Percentiles rank a stretch among this genome's conserved stretches.
Evolutionary conservation across 75 land plant genomes (phyloP).

Genomic region (Pinus taeda): DNA sequence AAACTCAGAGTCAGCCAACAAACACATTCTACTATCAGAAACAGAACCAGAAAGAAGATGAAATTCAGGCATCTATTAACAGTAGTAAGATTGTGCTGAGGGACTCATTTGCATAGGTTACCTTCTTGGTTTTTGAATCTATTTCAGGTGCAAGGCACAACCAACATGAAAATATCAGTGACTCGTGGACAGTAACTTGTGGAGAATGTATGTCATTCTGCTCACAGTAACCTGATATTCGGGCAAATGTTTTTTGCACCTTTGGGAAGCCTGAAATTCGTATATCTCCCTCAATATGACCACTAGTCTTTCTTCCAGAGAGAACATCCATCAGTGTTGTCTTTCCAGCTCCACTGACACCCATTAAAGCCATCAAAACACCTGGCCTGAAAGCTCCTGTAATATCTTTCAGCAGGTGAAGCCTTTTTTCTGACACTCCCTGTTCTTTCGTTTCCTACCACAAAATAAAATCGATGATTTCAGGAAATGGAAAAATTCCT

Average conservation of each 20-base stretch:
- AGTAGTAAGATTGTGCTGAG: too few species aligned
- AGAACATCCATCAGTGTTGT: constrained; percentile 91
- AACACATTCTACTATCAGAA: too few species aligned
- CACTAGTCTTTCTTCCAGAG: constrained; percentile 87
- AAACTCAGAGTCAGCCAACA: neutral
- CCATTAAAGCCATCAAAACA: constrained; percentile 77
- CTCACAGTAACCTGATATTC: constrained; percentile 84
- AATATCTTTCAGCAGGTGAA: constrained; percentile 59
- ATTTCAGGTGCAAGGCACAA: constrained; percentile 14
- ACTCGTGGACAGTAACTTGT: constrained; percentile 70
- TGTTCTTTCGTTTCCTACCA: constrained; percentile 66
- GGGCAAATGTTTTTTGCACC: constrained; percentile 76
- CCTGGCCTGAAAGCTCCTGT: constrained; percentile 85
- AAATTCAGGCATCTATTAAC: too few species aligned
- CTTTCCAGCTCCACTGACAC: constrained; percentile 96
- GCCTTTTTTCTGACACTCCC: constrained; percentile 68
- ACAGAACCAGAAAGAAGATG: too few species aligned
- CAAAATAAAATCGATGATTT: neutral
- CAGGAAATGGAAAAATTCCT: neutral
- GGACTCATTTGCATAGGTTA: neutral
- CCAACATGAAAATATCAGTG: constrained; percentile 26
- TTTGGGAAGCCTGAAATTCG: constrained; percentile 81
- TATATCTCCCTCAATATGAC: constrained; percentile 84
- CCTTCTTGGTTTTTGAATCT: constrained; percentile 12
- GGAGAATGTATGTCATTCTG: constrained; percentile 87